These are phyloP conservation scores for Bifiguratus adelaidae DNA, from an alignment of 192 early-diverging fungal species.

Conservation along the genomic window DNA sequence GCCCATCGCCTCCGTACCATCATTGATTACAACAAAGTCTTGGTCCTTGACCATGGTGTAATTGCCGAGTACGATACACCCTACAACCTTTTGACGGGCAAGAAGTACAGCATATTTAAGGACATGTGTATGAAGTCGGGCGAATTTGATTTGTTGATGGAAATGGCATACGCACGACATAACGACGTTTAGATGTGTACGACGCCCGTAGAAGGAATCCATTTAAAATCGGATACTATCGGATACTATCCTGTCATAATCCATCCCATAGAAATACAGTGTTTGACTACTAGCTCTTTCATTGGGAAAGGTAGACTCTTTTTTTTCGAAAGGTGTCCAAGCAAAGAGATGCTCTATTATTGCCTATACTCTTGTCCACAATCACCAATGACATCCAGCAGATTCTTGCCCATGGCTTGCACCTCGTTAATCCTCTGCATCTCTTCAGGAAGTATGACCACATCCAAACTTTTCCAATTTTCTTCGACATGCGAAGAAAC, in stretches of 20 bases:
- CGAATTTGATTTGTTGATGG: slow-evolving; percentile 58
- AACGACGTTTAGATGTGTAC: no score
- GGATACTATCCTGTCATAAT: no score
- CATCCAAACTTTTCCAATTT: slow-evolving; percentile 2
- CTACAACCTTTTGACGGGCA: neutral
- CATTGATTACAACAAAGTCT: slow-evolving; percentile 67
- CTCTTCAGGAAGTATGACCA: neutral
- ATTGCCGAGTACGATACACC: slow-evolving; percentile 5
- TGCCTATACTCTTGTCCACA: slow-evolving; percentile 4
- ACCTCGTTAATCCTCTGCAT: neutral
- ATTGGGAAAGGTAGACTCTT: no score
- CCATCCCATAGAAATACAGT: no score
- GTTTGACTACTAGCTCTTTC: no score
- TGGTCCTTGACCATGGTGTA: slow-evolving; percentile 31
- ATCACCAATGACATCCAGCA: slow-evolving; percentile 1
- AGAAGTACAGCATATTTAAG: slow-evolving; percentile 27
- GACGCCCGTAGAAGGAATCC: no score
- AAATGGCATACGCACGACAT: no score
- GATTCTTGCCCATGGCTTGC: neutral
- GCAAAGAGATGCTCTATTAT: no score
- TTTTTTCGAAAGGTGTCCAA: no score
- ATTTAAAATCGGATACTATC: no score
- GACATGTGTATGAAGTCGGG: slow-evolving; percentile 76
- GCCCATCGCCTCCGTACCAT: slow-evolving; percentile 79
- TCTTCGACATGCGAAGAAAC: slow-evolving; percentile 1